A percentile compares a stretch with the other conserved stretches of the same genome.
Conservation (phyloP, 352 stramenopile genomes). For the Globisporangium nagaii region DNA sequence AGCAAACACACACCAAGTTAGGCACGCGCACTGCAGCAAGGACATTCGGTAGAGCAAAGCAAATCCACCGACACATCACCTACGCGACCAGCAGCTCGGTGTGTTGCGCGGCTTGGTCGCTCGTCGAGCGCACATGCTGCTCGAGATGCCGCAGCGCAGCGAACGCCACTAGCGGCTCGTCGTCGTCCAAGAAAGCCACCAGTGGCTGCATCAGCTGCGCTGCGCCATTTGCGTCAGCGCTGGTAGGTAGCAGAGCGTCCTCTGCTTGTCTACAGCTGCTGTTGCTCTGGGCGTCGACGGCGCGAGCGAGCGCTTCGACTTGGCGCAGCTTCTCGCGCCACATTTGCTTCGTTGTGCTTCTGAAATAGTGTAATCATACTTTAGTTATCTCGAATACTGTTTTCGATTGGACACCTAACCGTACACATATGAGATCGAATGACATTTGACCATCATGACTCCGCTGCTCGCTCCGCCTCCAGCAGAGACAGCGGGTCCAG, state of each 20-base stretch:
- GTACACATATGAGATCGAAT: no score
- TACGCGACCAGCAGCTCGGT: conserved; percentile 4
- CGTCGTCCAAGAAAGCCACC: conserved; percentile 16
- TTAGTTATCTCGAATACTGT: no score
- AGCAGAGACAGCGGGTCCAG: no score
- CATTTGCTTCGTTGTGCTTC: neutral
- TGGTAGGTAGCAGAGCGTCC: neutral
- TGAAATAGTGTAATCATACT: no score
- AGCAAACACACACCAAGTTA: neutral
- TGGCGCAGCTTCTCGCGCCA: neutral
- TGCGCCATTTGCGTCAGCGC: neutral
- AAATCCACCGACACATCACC: neutral
- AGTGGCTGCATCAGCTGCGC: conserved; percentile 5
- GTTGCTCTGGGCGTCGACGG: neutral
- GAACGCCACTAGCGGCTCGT: conserved; percentile 39
- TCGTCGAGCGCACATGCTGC: neutral
- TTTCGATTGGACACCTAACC: no score
- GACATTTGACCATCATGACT: no score
- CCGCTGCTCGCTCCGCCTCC: no score
- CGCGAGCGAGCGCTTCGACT: neutral
- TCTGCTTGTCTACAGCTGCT: neutral
- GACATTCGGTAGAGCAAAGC: neutral
- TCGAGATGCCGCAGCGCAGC: conserved; percentile 31
- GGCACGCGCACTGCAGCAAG: neutral
- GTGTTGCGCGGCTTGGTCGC: neutral